These are phyloP conservation scores for Paecilomyces formosus DNA, from an alignment of 2,329 filamentous ascomycete species.

Conservation along the genomic window DNA sequence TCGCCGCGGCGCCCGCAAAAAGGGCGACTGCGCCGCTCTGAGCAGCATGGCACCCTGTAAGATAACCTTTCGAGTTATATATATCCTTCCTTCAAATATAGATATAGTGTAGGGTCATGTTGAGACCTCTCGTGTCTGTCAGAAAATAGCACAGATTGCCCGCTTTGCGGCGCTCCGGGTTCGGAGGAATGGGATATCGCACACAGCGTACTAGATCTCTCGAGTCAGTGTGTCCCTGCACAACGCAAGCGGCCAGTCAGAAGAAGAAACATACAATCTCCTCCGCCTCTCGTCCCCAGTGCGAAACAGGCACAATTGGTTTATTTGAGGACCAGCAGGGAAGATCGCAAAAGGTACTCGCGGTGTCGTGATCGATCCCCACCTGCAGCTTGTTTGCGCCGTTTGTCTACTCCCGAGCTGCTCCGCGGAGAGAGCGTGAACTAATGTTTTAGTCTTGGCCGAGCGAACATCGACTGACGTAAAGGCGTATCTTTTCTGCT, in stretches of 20 bases:
- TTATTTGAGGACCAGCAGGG: not conserved
- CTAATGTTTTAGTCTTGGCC: not conserved
- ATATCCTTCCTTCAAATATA: not conserved
- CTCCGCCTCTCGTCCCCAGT: not conserved
- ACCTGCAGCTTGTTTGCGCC: slow-evolving; percentile 5
- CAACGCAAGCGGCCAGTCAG: not conserved
- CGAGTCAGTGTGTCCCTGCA: not conserved
- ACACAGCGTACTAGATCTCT: not conserved
- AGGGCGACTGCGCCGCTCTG: slow-evolving; percentile 27
- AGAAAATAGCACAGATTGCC: not conserved
- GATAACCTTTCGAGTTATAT: slow-evolving; percentile 1
- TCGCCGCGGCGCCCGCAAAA: slow-evolving; percentile 23
- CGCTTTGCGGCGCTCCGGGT: not conserved
- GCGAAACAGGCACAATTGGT: not conserved
- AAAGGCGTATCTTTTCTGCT: slow-evolving; percentile 3
- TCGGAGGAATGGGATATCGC: not conserved
- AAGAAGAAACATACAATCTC: not conserved
- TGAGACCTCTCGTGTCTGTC: not conserved
- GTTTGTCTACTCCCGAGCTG: slow-evolving; percentile 5
- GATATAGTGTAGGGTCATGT: not conserved
- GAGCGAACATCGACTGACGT: slow-evolving; percentile 5
- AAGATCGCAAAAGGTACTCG: not conserved
- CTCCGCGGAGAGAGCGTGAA: not conserved
- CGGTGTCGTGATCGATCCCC: slow-evolving; percentile 1
- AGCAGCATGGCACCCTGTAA: slow-evolving; percentile 25